Evolutionary conservation across 352 stramenopile species (phyloP).

Genomic region (Globisporangium echinulatum): DNA sequence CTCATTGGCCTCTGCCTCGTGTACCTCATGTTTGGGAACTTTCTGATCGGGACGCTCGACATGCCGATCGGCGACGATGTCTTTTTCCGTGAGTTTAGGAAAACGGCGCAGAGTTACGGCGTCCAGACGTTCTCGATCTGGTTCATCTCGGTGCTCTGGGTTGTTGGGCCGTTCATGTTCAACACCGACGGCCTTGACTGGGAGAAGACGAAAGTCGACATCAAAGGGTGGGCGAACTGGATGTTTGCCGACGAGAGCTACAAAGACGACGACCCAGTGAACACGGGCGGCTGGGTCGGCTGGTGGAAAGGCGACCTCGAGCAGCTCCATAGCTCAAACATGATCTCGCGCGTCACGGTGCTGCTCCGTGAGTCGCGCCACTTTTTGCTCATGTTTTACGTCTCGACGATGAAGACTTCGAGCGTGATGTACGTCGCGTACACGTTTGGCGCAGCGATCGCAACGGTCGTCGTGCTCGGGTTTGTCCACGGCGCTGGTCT

Average conservation of each 20-base stretch:
- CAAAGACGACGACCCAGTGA: slow-evolving; percentile 53
- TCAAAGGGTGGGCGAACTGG: slow-evolving; percentile 66
- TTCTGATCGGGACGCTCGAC: slow-evolving; percentile 52
- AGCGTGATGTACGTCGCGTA: slow-evolving; percentile 41
- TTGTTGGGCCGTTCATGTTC: slow-evolving; percentile 78
- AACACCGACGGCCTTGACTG: slow-evolving; percentile 83
- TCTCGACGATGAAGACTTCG: slow-evolving; percentile 60
- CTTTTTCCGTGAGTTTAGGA: slow-evolving; percentile 55
- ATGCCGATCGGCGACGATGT: slow-evolving; percentile 23
- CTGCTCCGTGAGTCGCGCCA: slow-evolving; percentile 71
- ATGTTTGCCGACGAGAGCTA: slow-evolving; percentile 74
- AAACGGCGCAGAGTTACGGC: slow-evolving; percentile 68
- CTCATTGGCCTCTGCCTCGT: slow-evolving; percentile 67
- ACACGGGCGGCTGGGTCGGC: slow-evolving; percentile 66
- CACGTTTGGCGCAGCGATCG: slow-evolving; percentile 46
- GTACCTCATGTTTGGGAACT: slow-evolving; percentile 67
- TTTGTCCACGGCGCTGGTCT: slow-evolving; percentile 28
- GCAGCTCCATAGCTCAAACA: slow-evolving; percentile 63
- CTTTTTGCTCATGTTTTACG: slow-evolving; percentile 84
- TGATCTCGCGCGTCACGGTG: slow-evolving; percentile 69
- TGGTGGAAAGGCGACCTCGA: slow-evolving; percentile 81
- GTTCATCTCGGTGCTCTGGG: slow-evolving; percentile 66
- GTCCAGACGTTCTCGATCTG: slow-evolving; percentile 81
- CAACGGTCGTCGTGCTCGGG: slow-evolving; percentile 52
- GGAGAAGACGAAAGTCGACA: slow-evolving; percentile 80